Evolutionary conservation across 139 green algal species (phyloP).

Genomic region (Tetradesmus lagerheimii): DNA sequence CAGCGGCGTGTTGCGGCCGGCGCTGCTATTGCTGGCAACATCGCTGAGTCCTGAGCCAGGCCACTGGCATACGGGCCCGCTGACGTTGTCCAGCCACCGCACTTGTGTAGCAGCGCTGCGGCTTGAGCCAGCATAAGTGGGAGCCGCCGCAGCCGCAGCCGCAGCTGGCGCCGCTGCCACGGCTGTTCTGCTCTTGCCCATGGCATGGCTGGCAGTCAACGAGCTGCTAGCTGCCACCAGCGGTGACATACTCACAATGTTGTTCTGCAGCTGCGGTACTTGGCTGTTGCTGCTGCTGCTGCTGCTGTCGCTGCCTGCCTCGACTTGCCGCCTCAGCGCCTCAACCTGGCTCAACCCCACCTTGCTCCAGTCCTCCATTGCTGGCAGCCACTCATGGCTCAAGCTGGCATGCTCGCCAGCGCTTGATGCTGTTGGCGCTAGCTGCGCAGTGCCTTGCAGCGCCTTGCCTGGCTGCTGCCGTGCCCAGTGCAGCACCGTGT

Average conservation of each 20-base stretch:
- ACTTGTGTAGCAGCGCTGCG: neutral
- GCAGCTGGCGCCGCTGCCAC: conserved; percentile 39
- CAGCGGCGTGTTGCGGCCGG: conserved; percentile 13
- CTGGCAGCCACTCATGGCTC: neutral
- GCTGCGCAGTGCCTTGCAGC: conserved; percentile 7
- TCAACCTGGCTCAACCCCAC: neutral
- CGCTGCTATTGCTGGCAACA: conserved; percentile 27
- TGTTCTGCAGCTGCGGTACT: neutral
- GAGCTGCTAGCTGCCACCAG: conserved; percentile 2
- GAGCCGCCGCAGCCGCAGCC: neutral
- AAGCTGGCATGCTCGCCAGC: neutral
- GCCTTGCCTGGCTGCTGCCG: neutral
- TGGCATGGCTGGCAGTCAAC: neutral
- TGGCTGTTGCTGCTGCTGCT: neutral
- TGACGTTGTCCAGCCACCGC: conserved; percentile 17
- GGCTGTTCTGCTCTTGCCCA: conserved; percentile 29
- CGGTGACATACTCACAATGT: neutral
- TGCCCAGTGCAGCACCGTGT: neutral
- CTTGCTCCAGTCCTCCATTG: conserved; percentile 13
- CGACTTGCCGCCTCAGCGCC: conserved; percentile 1
- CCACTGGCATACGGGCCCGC: conserved; percentile 28
- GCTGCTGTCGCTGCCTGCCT: neutral
- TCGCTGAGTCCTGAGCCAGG: neutral
- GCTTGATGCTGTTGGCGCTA: neutral
- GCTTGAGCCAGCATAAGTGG: neutral